Percentiles rank a stretch among this genome's conserved stretches.
phyloP scores from a whole-genome alignment of 116 monocot species.

The Dioscorea cayenensis region DNA sequence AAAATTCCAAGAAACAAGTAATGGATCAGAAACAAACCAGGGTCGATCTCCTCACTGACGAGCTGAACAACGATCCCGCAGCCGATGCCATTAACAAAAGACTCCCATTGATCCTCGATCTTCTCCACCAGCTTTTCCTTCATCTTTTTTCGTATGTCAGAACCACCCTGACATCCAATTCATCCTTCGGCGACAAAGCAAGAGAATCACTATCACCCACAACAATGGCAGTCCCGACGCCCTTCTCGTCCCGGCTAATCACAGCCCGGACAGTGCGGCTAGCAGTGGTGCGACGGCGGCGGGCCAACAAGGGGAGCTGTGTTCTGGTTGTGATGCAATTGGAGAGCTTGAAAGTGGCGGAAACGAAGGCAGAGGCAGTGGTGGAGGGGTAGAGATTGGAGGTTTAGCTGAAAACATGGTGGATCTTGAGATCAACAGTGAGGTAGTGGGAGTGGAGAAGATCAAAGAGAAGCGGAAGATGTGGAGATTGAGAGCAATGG shows the following conservation, averaged over 20 bases:
- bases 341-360: neutral
- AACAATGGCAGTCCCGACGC: neutral
- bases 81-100: slow-evolving; percentile 52
- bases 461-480: neutral
- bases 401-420: neutral
- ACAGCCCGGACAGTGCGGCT: slow-evolving; percentile 19
- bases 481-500: neutral
- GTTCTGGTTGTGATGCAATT: neutral
- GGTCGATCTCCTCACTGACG: slow-evolving; percentile 67
- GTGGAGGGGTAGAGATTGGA: neutral
- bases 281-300: neutral
- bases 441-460: neutral
- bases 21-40: slow-evolving; percentile 25
- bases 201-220: neutral
- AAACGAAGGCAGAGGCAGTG: neutral
- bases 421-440: neutral
- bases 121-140: slow-evolving; percentile 44
- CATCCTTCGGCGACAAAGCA: neutral
- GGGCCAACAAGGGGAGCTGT: neutral
- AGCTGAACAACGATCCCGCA: slow-evolving; percentile 66
- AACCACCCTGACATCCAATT: slow-evolving; percentile 47
- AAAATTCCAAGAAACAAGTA: neutral
- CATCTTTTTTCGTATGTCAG: slow-evolving; percentile 58
- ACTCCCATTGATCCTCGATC: slow-evolving; percentile 44
- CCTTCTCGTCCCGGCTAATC: slow-evolving; percentile 34